phyloP scores from a whole-genome alignment of 192 early-diverging fungal species.

The Piromyces sp. region DNA sequence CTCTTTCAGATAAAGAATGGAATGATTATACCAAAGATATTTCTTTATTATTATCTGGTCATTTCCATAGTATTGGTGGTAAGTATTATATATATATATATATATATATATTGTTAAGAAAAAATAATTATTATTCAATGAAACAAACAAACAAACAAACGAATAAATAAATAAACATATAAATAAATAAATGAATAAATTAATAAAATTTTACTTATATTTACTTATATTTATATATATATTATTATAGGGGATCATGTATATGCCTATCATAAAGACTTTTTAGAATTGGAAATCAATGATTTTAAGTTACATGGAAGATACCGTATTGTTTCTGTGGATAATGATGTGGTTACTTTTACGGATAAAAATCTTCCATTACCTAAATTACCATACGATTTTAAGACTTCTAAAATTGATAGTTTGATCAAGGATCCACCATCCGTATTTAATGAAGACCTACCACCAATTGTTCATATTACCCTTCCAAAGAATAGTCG shows the following conservation, averaged over 20 bases:
- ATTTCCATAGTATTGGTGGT: constrained; percentile 56
- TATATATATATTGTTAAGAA: constrained; percentile 12
- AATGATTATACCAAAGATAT: constrained; percentile 31
- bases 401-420: neutral
- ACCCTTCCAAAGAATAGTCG: constrained; percentile 79
- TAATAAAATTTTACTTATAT: no score
- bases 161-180: no score
- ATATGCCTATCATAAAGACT: constrained; percentile 48
- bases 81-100: constrained; percentile 23
- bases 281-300: constrained; percentile 67
- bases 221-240: neutral
- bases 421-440: constrained; percentile 5
- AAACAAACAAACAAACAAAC: no score
- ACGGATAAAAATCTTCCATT: constrained; percentile 51
- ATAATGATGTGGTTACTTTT: constrained; percentile 72
- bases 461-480: constrained; percentile 56
- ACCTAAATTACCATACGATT: constrained; percentile 29
- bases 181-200: no score
- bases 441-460: constrained; percentile 6
- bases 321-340: constrained; percentile 71
- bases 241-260: constrained; percentile 29
- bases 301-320: constrained; percentile 78
- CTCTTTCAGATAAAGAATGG: neutral
- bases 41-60: constrained; percentile 70
- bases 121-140: constrained; percentile 2